Percentiles rank a stretch among this genome's conserved stretches.
Evolutionary conservation across 2,329 filamentous ascomycete species (phyloP).

Genomic region (Neofusicoccum sp.): DNA sequence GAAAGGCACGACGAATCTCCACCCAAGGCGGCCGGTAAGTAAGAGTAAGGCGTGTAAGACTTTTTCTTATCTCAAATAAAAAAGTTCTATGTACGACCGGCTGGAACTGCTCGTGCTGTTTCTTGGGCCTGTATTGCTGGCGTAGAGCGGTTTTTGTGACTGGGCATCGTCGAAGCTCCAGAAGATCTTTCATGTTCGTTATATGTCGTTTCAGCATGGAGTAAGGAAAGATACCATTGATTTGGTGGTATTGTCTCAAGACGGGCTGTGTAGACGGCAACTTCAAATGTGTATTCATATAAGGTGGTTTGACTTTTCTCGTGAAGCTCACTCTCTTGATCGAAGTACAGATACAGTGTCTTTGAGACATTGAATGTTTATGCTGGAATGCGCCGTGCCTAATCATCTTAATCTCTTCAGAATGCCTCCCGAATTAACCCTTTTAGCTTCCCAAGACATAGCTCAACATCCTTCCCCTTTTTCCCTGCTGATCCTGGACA

Average conservation of each 20-base stretch:
- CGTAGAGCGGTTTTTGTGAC: too few relatives aligned
- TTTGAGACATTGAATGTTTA: not conserved
- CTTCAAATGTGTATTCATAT: not conserved
- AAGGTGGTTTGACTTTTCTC: not conserved
- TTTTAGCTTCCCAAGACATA: not conserved
- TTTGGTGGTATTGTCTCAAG: constrained; percentile 9
- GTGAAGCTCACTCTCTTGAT: not conserved
- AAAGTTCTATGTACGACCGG: constrained; percentile 3
- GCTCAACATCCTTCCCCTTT: not conserved
- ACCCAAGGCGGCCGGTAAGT: not conserved
- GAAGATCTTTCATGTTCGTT: not conserved
- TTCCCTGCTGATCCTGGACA: constrained; percentile 14
- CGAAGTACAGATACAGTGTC: not conserved
- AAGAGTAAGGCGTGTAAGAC: not conserved
- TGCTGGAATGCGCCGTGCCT: not conserved
- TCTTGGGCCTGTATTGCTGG: too few relatives aligned
- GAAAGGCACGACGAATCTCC: constrained; percentile 32
- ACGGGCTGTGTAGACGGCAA: not conserved
- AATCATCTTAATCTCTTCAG: not conserved
- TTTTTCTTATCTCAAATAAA: not conserved
- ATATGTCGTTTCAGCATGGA: constrained; percentile 1
- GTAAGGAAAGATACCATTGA: constrained; percentile 16
- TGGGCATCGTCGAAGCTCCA: not conserved
- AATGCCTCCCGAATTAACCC: not conserved
- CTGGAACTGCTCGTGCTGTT: not conserved